Percentiles rank a stretch among this genome's conserved stretches.
These are phyloP conservation scores for Elsinoe australis DNA, from an alignment of 2,329 filamentous ascomycete species.

Conservation along the genomic window DNA sequence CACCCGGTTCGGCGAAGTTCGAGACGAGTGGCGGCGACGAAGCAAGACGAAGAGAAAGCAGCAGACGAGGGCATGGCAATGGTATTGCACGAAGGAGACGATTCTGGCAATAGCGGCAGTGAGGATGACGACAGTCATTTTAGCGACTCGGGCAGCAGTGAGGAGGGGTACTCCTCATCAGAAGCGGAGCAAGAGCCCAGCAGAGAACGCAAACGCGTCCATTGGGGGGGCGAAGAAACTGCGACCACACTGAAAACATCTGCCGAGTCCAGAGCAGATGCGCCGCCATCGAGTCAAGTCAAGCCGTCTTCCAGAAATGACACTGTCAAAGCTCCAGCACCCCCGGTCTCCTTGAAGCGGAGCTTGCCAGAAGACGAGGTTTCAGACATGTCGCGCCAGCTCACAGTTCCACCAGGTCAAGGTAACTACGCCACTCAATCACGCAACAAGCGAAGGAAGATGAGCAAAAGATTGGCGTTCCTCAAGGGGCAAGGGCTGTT, in stretches of 20 bases:
- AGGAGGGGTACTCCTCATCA: background rate
- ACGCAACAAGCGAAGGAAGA: conserved; percentile 49
- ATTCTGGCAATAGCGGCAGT: conserved; percentile 10
- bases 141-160: background rate
- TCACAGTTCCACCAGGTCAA: conserved; percentile 43
- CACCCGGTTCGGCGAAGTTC: background rate
- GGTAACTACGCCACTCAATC: conserved; percentile 46
- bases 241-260: too few relatives aligned
- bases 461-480: conserved; percentile 42
- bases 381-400: too few relatives aligned
- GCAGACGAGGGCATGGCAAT: background rate
- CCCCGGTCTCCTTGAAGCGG: too few relatives aligned
- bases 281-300: conserved; percentile 3
- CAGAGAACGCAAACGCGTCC: conserved; percentile 2
- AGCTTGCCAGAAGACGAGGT: too few relatives aligned
- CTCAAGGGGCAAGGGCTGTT: conserved; percentile 50
- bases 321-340: too few relatives aligned
- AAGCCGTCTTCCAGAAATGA: background rate
- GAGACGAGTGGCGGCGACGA: background rate
- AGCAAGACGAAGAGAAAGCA: background rate
- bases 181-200: background rate
- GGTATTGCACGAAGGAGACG: background rate
- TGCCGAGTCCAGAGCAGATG: background rate
- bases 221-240: too few relatives aligned
- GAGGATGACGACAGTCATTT: conserved; percentile 21